A percentile compares a stretch with the other conserved stretches of the same genome.
phyloP scores from a whole-genome alignment of 257 asterid genomes.

The Gentiana straminea region DNA sequence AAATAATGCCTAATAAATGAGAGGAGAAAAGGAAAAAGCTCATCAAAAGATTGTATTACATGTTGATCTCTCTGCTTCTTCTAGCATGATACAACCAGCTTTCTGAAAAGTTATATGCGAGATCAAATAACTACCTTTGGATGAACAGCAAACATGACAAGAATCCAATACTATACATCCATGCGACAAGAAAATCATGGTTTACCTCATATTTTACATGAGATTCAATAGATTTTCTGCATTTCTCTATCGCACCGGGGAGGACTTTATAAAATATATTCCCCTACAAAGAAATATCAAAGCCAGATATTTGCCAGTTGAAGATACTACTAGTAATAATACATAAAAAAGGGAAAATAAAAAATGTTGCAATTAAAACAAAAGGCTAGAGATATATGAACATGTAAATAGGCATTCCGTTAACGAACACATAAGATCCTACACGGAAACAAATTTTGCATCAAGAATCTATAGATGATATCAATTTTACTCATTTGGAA shows the following conservation, averaged over 20 bases:
- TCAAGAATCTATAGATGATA: too few species aligned
- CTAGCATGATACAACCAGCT: constrained; percentile 45
- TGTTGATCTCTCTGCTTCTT: constrained; percentile 79
- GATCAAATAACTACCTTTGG: not conserved
- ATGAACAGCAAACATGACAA: not conserved
- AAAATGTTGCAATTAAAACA: constrained; percentile 2
- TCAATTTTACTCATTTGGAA: too few species aligned
- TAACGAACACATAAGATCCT: too few species aligned
- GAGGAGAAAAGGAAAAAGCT: constrained; percentile 10
- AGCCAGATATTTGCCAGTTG: not conserved
- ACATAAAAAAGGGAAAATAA: not conserved
- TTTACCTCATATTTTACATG: constrained; percentile 63
- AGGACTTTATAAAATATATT: constrained; percentile 60
- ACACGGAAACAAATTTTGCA: too few species aligned
- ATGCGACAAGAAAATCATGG: not conserved
- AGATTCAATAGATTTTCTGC: constrained; percentile 55
- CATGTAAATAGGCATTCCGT: not conserved
- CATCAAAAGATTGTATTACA: constrained; percentile 28
- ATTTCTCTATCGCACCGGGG: constrained; percentile 57
- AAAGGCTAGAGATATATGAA: not conserved
- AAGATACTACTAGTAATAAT: not conserved
- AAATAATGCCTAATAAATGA: constrained; percentile 15
- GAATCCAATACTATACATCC: too few species aligned
- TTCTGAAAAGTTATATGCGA: constrained; percentile 33
- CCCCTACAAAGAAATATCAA: constrained; percentile 41